Evolutionary conservation across 208 protist genomes (phyloP).

Genomic region (Perkinsela sp.): DNA sequence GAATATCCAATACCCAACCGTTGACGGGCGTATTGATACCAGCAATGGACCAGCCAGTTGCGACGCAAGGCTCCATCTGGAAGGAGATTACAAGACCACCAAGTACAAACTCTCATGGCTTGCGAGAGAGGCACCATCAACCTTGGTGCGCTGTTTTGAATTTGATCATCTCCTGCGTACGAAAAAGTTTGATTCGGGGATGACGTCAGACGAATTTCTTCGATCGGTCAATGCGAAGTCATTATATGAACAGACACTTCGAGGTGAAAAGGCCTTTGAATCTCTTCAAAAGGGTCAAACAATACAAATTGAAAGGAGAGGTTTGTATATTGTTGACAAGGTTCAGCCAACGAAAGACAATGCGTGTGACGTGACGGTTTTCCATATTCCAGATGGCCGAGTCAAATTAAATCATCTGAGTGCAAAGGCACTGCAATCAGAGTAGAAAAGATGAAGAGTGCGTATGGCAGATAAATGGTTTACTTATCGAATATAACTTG

Average conservation of each 20-base stretch:
- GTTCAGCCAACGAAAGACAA: constrained; percentile 4
- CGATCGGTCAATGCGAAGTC: constrained; percentile 36
- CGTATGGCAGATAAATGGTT: no score
- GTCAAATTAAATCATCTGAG: constrained; percentile 63
- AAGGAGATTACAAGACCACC: constrained; percentile 85
- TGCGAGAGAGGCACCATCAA: constrained; percentile 22
- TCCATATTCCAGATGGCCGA: constrained; percentile 48
- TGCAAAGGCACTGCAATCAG: constrained; percentile 60
- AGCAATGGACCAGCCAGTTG: constrained; percentile 20
- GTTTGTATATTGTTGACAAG: constrained; percentile 86
- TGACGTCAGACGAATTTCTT: constrained; percentile 67
- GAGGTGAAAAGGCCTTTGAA: constrained; percentile 59
- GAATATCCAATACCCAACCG: constrained; percentile 17
- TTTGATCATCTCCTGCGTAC: constrained; percentile 90
- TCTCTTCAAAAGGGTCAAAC: constrained; percentile 61
- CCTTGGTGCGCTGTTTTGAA: constrained; percentile 45
- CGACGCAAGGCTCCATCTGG: constrained; percentile 39
- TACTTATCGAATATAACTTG: no score
- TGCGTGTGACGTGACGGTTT: constrained; percentile 18
- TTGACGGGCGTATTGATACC: constrained; percentile 1
- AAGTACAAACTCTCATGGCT: constrained; percentile 93
- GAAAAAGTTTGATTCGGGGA: constrained; percentile 74
- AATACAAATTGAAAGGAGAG: constrained; percentile 84
- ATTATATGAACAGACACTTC: constrained; percentile 16
- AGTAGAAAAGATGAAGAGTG: no score